Base-by-base conservation (phyloP, 768 basidiomycete genomes). In the Cystofilobasidium capitatum region DNA sequence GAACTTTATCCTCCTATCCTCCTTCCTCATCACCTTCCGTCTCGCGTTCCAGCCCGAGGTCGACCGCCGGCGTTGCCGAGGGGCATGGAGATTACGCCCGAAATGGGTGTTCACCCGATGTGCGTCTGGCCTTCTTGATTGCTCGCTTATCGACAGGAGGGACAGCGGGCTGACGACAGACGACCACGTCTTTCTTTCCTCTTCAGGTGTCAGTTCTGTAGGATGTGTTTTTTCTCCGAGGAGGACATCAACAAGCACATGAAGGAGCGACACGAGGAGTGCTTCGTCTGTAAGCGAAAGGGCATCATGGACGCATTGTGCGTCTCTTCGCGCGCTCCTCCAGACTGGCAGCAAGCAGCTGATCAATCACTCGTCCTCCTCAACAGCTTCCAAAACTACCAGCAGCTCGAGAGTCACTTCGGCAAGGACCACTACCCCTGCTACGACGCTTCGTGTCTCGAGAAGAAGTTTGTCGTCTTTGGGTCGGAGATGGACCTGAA, bases 171-270 rank as follows among this genome's bases (percentile, higher is more conserved):
- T 55, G 51, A 55, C 26, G 6, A 7, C 51, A 9, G 26, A 6
- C 5, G n/a, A 10, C 22, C 10, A 12, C 29, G 24, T 14, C 17
- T 14, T 4, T 42, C 58, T 44, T 58, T 33, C 42, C 24, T 20
- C 24, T 44, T 1, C 58, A 66, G 65, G 1, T 93, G 90, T 76
- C 84, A 84, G 73, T 98, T 97, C 76, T 96, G 92, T 72, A 84
- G 83, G n/a, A 88, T 91, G 72, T 92, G 88, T 72, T 92, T 88
- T 81, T 96, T 93, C 75, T 80, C 86, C n/a, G 86, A 87, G 64
- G 94, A 98, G 73, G 92, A 92, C 73, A 79, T 97, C n/a, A 96
- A 86, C 75, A 80, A 85, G 29, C 96, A 99, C 76, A 89, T 97
- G 86, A 84, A 93, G 61, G 87, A 92, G 74, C 81, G 80, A 58